Percentiles rank a stretch among this genome's conserved stretches.
These are phyloP conservation scores for Conticribra weissflogii DNA, from an alignment of 108 stramenopile genomes.

Conservation along the genomic window DNA sequence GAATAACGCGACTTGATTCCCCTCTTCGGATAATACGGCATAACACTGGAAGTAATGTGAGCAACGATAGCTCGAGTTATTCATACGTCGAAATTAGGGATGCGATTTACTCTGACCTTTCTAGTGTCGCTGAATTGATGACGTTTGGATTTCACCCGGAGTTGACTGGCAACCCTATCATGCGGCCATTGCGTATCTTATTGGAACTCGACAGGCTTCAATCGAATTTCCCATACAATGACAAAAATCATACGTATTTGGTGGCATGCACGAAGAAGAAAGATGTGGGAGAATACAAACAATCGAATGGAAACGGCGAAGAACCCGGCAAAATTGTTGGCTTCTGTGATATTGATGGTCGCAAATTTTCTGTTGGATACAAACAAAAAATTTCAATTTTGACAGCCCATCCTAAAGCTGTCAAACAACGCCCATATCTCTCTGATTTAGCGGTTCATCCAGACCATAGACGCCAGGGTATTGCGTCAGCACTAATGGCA, in stretches of 20 bases:
- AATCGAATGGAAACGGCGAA: neutral
- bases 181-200: neutral
- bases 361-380: neutral
- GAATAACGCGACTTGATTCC: no score
- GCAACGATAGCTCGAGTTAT: no score
- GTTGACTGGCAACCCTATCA: neutral
- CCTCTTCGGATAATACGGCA: no score
- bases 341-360: conserved; percentile 8
- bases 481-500: conserved; percentile 1
- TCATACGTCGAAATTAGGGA: conserved; percentile 1
- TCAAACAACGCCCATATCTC: neutral
- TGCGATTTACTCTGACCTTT: conserved; percentile 4
- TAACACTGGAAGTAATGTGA: no score
- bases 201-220: conserved; percentile 11
- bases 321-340: neutral
- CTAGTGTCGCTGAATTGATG: conserved; percentile 10
- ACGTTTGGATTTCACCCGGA: conserved; percentile 4
- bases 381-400: neutral
- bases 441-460: conserved; percentile 20
- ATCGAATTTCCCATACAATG: conserved; percentile 5
- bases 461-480: conserved; percentile 8
- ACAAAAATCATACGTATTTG: neutral
- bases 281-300: neutral
- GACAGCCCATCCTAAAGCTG: neutral
- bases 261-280: neutral